phyloP scores from a whole-genome alignment of 2,329 filamentous ascomycete species.

The Graphiopsis chlorocephala region DNA sequence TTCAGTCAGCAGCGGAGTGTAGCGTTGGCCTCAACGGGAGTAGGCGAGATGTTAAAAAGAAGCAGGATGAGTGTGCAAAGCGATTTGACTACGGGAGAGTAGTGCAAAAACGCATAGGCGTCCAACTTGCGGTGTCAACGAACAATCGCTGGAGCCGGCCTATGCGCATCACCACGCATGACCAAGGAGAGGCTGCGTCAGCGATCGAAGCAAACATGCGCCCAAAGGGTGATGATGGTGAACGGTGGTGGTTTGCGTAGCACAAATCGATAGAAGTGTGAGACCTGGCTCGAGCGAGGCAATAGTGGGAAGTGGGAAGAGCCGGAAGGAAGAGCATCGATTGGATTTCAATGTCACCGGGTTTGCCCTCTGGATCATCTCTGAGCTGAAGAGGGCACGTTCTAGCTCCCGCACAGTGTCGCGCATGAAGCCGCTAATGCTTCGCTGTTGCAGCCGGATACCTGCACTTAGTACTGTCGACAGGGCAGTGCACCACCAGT shows the following conservation, averaged over 20 bases:
- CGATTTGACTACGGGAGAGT: background rate
- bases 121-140: background rate
- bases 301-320: background rate
- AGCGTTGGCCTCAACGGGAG: background rate
- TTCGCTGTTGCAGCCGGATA: slow-evolving; percentile 1
- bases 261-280: background rate
- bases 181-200: background rate
- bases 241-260: slow-evolving; percentile 8
- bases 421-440: background rate
- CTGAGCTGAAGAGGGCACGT: background rate
- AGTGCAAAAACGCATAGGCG: background rate
- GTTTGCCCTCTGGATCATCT: background rate
- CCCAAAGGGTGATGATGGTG: background rate
- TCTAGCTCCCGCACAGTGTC: background rate
- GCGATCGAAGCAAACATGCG: slow-evolving; percentile 8
- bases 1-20: slow-evolving; percentile 16
- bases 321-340: background rate
- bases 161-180: background rate
- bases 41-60: background rate
- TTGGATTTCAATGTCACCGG: background rate
- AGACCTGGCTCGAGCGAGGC: background rate
- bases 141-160: background rate
- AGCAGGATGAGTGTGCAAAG: slow-evolving; percentile 3
- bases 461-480: slow-evolving; percentile 14
- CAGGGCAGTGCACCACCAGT: slow-evolving; percentile 2